Evolutionary conservation across 1,139 yeast species (phyloP).

Genomic region (Candida albicans): DNA sequence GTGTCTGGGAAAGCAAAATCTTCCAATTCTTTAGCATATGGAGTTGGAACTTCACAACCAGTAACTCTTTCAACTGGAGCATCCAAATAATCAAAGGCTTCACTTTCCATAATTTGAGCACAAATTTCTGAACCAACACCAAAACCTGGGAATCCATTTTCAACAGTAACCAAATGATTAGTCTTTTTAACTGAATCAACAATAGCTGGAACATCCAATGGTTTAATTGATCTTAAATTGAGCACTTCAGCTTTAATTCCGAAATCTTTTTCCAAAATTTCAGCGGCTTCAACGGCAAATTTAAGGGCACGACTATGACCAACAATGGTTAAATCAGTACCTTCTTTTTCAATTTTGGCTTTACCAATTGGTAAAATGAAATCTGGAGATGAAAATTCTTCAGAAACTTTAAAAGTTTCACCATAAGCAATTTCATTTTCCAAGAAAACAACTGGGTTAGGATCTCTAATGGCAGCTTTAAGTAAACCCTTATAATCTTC

Average conservation of each 20-base stretch:
- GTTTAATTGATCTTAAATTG: conserved; percentile 96
- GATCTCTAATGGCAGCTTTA: conserved; percentile 97
- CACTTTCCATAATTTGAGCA: conserved; percentile 98
- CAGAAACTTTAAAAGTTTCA: conserved; percentile 85
- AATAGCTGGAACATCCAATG: conserved; percentile 87
- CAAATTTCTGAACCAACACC: conserved; percentile 98
- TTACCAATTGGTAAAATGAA: conserved; percentile 90
- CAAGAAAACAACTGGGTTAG: conserved; percentile 93
- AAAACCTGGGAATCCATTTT: conserved; percentile 96
- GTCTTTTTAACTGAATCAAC: conserved; percentile 93
- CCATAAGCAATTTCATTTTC: conserved; percentile 96
- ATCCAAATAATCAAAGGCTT: conserved; percentile 96
- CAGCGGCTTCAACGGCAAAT: conserved; percentile 88
- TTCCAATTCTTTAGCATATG: conserved; percentile 95
- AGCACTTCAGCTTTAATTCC: conserved; percentile 92
- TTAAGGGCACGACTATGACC: conserved; percentile 90
- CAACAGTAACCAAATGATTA: conserved; percentile 92
- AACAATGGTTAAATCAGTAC: conserved; percentile 85
- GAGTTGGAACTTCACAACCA: conserved; percentile 99
- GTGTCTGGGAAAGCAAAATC: conserved; percentile 98
- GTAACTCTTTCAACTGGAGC: conserved; percentile 99
- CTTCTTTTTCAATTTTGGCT: conserved; percentile 93
- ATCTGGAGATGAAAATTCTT: conserved; percentile 86
- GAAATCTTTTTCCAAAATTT: conserved; percentile 74
- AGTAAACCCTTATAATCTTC: conserved; percentile 95